Evolutionary conservation across 2,329 filamentous ascomycete species (phyloP).

Genomic region (Colletotrichum siamense): DNA sequence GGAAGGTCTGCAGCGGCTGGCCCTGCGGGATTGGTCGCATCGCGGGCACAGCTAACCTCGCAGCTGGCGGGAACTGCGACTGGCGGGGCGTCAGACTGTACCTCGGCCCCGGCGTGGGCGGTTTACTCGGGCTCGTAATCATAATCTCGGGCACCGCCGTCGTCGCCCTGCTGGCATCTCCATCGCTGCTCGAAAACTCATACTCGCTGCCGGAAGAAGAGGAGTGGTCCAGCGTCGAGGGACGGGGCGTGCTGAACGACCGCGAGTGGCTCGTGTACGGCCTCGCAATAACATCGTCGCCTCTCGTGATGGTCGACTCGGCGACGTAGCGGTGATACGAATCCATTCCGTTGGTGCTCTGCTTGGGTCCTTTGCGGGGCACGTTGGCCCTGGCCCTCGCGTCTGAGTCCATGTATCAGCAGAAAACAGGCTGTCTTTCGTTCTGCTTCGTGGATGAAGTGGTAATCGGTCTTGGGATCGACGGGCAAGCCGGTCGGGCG

Average conservation of each 20-base stretch:
- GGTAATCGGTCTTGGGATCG: not conserved
- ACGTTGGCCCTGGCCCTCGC: constrained; percentile 23
- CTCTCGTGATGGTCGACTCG: not conserved
- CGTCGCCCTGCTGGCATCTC: not conserved
- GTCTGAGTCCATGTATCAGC: constrained; percentile 13
- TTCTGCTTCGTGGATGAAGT: not conserved
- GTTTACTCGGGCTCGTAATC: constrained; percentile 3
- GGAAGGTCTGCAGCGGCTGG: not conserved
- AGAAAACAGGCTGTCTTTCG: not conserved
- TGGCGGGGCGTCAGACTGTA: constrained; percentile 2
- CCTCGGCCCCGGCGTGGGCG: not conserved
- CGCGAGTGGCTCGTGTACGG: constrained; percentile 19
- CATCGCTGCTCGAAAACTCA: not conserved
- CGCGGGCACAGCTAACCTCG: not conserved
- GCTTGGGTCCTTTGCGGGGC: constrained; percentile 14
- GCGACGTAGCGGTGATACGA: constrained; percentile 23
- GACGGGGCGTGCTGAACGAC: constrained; percentile 19
- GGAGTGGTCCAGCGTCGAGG: not conserved
- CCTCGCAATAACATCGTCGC: not conserved
- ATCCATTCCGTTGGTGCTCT: constrained; percentile 19
- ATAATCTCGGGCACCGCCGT: constrained; percentile 9
- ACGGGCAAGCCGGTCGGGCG: not conserved
- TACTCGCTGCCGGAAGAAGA: not conserved
- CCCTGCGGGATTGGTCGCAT: not conserved
- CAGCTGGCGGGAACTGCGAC: not conserved